Base-by-base conservation (phyloP, 2,329 filamentous ascomycete genomes). In the Diaporthe destruens region DNA sequence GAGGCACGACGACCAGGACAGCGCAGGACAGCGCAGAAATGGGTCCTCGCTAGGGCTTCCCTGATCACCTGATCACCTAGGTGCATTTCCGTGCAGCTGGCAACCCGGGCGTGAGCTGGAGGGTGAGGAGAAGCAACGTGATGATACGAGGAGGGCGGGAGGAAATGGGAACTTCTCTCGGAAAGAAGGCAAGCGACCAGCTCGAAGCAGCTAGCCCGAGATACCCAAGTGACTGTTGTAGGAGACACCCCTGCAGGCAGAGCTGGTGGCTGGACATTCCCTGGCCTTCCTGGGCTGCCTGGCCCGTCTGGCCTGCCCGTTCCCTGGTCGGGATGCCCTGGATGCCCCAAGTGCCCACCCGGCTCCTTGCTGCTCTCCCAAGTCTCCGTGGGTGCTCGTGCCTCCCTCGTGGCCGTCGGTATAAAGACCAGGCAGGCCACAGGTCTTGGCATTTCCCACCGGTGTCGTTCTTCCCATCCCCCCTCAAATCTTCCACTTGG, bases 401-500 rank as follows among this genome's bases (percentile, higher is more conserved):
- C 59, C 57, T 49, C 59, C n/a, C n/a, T 49, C 14, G 56, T 61
- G n/a, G 20, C 42, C 29, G 18, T 34, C 59, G 18, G 18, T 49
- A 65, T 65, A 65, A 65, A 65, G 42, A 49, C 42, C 42, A 23
- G 59, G 25, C 44, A 20, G 25, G 57, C 39, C 25, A 34, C 57
- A 51, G 44, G 61, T 65, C 61, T 65, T 65, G 61, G 61, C 61
- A 65, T 65, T 65, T 51, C 23, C 61, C 44, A 51, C 42, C 42
- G 29, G 25, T 49, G 42, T 34, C 44, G 59, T 44, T 20, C 61
- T 51, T 34, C 42, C 39, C 42, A 34, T 34, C 25, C 59, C 59
- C 59, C 44, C 20, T 51, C 61, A 23, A 34, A 20, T 65, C 61
- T 51, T 51, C 29, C 32, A 29, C 23, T 25, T 23, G 61, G 61